Percentiles rank a stretch among this genome's conserved stretches.
These are phyloP conservation scores for Mycena pura DNA, from an alignment of 768 basidiomycete genomes.

Conservation along the genomic window DNA sequence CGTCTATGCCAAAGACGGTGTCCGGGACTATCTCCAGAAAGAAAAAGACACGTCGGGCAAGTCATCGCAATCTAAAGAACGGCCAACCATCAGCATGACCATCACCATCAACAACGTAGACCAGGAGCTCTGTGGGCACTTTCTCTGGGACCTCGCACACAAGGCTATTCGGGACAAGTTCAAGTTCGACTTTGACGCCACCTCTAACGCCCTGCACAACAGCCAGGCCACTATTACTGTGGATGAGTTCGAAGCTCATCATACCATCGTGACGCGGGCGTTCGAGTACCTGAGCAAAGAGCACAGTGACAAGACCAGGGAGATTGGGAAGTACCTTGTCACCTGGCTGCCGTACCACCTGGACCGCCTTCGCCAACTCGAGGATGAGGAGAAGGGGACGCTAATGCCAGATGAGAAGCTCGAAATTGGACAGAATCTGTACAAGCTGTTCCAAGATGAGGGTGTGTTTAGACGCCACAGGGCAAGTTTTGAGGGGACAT, in stretches of 20 bases:
- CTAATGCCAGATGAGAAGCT: not conserved
- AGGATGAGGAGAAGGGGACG: not conserved
- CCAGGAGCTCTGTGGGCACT: not conserved
- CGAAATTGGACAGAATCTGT: not conserved
- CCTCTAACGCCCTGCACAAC: not conserved
- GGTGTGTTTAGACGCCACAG: not conserved
- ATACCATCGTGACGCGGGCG: not conserved
- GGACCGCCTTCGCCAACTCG: not conserved
- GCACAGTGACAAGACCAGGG: not conserved
- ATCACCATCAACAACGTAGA: constrained; percentile 2
- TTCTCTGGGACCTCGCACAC: not conserved
- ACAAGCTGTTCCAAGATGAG: not conserved
- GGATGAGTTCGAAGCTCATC: not conserved
- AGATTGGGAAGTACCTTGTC: not conserved
- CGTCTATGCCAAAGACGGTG: not conserved
- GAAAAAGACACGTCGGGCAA: not conserved
- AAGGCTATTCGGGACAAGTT: constrained; percentile 1
- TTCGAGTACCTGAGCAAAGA: not conserved
- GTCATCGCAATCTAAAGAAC: not conserved
- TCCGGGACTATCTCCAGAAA: not conserved
- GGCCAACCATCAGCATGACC: constrained; percentile 28
- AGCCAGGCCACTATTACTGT: not conserved
- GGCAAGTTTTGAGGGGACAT: not conserved
- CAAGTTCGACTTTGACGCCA: not conserved
- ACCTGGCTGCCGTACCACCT: constrained; percentile 2